Evolutionary conservation across 148 eudicot species (phyloP), one percentile per base, ranked within the genome.

Genomic region (Vaccinium corymbosum): DNA sequence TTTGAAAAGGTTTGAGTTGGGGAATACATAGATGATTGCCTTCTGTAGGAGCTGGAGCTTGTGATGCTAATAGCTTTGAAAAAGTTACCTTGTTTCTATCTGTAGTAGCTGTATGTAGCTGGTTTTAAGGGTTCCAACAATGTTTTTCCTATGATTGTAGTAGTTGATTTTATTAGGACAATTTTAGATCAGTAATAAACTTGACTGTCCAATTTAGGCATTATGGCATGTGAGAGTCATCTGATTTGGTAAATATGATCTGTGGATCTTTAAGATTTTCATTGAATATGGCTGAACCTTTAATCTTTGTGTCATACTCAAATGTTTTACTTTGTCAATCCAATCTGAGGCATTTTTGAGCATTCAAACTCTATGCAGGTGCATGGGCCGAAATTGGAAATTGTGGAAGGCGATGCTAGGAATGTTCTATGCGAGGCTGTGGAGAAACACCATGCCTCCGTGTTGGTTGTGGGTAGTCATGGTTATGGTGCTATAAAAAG

Each of bases 401-500:
- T 86, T 13, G 72, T 91, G 73, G 98, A 94, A 83, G 98, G 98
- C n/a, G 98, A 94, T 88, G 88, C 95, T 8, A 90, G 98, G 87
- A 93, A 88, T 87, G 93, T 90, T 88, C 91, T 94, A 0, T 93
- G 95, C 64, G 98, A 93, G 17, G 94, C 94, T 84, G 95, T 91
- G 29, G 95, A 94, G 56, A 93, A 88, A 88, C 89, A 90, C 88
- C 91, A 93, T 84, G 98, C 93, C 0, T 84, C 94, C 71, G 83
- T 93, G 85, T 85, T 94, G 86, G 94, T 91, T 61, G 89, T 94
- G 85, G 98, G 98, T 16, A 94, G 90, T 76, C 98, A 94, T 80
- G 98, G 98, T 61, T 92, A 94, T 85, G 98, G 98, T 84, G 93
- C 92, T 80, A 86, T 93, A 3, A 94, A 94, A 86, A 91, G 98